Conservation (phyloP, 2,329 filamentous ascomycete species). For the Monilinia fructicola region DNA sequence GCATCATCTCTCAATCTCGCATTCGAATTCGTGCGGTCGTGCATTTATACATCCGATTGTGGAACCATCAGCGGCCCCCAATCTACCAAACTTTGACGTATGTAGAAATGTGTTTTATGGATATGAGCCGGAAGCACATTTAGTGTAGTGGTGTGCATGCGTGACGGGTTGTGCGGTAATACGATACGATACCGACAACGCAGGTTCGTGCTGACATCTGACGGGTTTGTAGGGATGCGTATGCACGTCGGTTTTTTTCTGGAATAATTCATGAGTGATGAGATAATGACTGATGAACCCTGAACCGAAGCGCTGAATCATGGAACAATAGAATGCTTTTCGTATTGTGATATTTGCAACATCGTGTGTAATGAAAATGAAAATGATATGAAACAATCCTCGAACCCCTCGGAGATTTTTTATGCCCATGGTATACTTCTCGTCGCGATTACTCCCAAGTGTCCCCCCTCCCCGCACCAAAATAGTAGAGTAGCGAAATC, state of each 20-base stretch:
- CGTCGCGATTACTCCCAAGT: constrained; percentile 1
- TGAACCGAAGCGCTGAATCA: neutral
- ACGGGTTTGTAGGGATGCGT: neutral
- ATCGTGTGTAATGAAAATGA: constrained; percentile 1
- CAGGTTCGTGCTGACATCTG: constrained; percentile 16
- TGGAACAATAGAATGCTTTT: neutral
- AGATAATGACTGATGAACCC: constrained; percentile 4
- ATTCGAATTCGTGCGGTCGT: constrained; percentile 12
- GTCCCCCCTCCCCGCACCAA: neutral
- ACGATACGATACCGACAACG: constrained; percentile 3
- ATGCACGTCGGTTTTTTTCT: constrained; percentile 11
- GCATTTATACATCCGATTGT: constrained; percentile 8
- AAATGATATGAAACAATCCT: neutral
- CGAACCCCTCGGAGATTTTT: neutral
- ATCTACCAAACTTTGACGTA: neutral
- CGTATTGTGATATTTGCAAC: neutral
- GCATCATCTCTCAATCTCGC: constrained; percentile 8
- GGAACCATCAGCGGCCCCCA: neutral
- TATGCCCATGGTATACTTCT: constrained; percentile 8
- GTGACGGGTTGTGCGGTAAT: neutral
- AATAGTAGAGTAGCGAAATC: neutral
- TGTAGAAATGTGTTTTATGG: neutral
- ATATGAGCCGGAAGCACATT: neutral
- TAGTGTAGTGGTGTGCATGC: neutral
- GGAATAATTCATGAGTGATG: neutral